Base-by-base conservation (phyloP, 257 asterid genomes). In the Apocynum venetum region DNA sequence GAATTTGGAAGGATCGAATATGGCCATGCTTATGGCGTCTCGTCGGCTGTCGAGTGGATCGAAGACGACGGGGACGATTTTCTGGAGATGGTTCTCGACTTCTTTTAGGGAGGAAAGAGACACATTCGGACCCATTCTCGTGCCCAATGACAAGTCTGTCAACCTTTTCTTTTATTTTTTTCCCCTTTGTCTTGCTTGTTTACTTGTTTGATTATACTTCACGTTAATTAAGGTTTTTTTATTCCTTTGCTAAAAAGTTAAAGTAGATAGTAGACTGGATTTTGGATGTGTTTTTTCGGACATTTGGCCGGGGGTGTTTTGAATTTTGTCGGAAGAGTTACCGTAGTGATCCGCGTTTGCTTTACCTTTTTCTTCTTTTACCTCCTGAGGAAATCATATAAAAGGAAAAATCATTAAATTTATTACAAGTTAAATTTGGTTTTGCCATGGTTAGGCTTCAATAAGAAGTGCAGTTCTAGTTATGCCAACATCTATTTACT, bases 121-220 rank as follows among this genome's bases (percentile, higher is more conserved):
- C 76, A 93, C 98, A 10, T 95, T 95, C 80, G 98, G 99, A 61
- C 97, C 96, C 63, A 95, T 95, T 84, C 93, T 81, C 76, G 99
- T 93, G 63, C 97, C 98, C 2, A 81, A 89, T 70, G 91, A 93
- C 85, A 91, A 88, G 98, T 89, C 20, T 47, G 86, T 86, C 13
- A 68, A 48, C 38, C 60, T 44, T 73, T 9, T 76, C n/a, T 63
- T 12, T 1, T 25, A 25, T 25, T 11, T 7, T 51, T 61, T 35
- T 31, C 40, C 38, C 48, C 19, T 47, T 36, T 47, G 12, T n/a
- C 6, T 20, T 56, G 35, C 49, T 25, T 46, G 35, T 9, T 20
- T 53, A 17, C 44, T 7, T 49, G 43, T 76, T 75, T 72, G n/a
- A 17, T 2, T 51, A 38, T 14, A 35, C 19, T 11, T 49, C 57